phyloP scores from a whole-genome alignment of 2,329 filamentous ascomycete species.

The Trichophyton mentagrophytes region DNA sequence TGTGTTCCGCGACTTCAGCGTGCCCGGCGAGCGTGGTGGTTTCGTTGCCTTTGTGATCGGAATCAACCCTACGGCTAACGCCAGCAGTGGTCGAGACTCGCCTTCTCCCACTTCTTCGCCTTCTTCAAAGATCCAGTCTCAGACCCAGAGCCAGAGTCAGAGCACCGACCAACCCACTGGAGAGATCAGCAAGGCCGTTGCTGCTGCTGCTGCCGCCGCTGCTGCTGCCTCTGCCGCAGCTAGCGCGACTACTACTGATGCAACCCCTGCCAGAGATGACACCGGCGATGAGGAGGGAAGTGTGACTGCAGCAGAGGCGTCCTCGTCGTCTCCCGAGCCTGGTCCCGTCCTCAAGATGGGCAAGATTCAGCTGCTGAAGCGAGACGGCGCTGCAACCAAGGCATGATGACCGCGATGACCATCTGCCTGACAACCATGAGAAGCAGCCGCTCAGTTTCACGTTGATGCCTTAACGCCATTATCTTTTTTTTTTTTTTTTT shows the following conservation, averaged over 20 bases:
- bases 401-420: not conserved
- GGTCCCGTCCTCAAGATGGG: constrained; percentile 26
- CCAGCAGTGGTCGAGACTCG: constrained; percentile 36
- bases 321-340: constrained; percentile 13
- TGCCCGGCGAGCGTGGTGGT: constrained; percentile 81
- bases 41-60: constrained; percentile 54
- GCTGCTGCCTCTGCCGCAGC: constrained; percentile 15
- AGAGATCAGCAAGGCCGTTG: constrained; percentile 5
- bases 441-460: no score
- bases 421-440: no score
- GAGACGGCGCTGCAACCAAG: constrained; percentile 25
- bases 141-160: not conserved
- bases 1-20: constrained; percentile 88
- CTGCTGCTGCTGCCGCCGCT: constrained; percentile 13
- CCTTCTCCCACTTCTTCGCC: constrained; percentile 18
- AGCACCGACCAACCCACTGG: constrained; percentile 13
- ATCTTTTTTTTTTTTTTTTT: no score
- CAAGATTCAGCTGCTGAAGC: constrained; percentile 35
- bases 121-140: constrained; percentile 1
- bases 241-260: constrained; percentile 3
- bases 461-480: no score
- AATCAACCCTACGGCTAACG: constrained; percentile 45
- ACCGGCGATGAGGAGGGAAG: constrained; percentile 13
- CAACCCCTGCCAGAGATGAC: not conserved
- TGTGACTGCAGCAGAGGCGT: constrained; percentile 16